Evolutionary conservation across 1,139 yeast genomes (phyloP).

Genomic region (Geotrichum reessii): DNA sequence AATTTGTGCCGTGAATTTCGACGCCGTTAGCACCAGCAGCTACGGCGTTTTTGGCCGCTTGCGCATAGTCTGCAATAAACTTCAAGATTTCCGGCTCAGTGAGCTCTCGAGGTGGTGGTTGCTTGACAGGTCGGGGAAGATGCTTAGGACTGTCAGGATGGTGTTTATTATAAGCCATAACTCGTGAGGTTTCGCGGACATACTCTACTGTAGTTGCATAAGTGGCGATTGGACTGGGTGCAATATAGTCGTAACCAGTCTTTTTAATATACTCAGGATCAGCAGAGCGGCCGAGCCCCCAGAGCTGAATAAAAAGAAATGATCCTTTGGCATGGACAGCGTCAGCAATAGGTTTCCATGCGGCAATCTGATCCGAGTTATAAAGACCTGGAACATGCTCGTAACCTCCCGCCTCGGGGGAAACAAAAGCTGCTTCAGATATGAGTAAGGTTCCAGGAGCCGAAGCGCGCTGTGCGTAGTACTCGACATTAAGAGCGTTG

Average conservation of each 20-base stretch:
- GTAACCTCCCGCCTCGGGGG: slow-evolving; percentile 36
- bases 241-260: slow-evolving; percentile 31
- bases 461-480: slow-evolving; percentile 49
- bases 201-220: background rate
- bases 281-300: slow-evolving; percentile 56
- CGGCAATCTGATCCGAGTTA: slow-evolving; percentile 43
- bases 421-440: slow-evolving; percentile 41
- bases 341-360: slow-evolving; percentile 49
- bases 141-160: slow-evolving; percentile 31
- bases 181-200: slow-evolving; percentile 3
- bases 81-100: slow-evolving; percentile 39
- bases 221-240: slow-evolving; percentile 32
- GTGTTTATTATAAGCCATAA: slow-evolving; percentile 28
- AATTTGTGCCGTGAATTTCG: slow-evolving; percentile 60
- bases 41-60: slow-evolving; percentile 41
- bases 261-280: slow-evolving; percentile 41
- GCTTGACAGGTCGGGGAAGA: slow-evolving; percentile 21
- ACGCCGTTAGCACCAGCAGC: slow-evolving; percentile 60
- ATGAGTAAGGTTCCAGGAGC: slow-evolving; percentile 48
- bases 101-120: slow-evolving; percentile 33
- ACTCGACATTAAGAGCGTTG: slow-evolving; percentile 41
- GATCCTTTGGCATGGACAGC: slow-evolving; percentile 52
- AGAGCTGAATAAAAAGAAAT: slow-evolving; percentile 49
- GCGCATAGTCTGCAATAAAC: slow-evolving; percentile 33
- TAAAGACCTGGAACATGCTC: slow-evolving; percentile 51